A percentile compares a stretch with the other conserved stretches of the same genome.
Evolutionary conservation across 2,329 filamentous ascomycete genomes (phyloP).

Genomic region (Diaporthe sp.): DNA sequence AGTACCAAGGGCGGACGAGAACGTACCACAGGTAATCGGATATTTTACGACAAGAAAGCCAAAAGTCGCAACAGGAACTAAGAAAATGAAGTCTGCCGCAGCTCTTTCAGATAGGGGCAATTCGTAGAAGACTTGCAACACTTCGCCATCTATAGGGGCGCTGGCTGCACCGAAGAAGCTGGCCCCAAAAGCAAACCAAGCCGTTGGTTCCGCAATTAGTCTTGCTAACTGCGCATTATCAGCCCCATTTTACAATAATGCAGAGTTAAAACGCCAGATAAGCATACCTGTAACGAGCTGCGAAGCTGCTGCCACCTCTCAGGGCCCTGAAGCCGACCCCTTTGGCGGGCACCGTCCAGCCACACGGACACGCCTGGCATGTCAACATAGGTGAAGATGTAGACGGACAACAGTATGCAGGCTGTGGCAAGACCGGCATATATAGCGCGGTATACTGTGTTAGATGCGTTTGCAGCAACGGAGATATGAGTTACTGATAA

Average conservation of each 20-base stretch:
- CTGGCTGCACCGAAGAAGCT: background rate
- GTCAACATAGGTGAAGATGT: background rate
- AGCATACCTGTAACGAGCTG: too few species aligned
- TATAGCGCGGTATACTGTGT: background rate
- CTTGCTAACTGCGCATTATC: too few species aligned
- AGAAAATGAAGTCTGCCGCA: background rate
- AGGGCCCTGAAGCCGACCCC: too few species aligned
- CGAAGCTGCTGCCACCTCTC: too few species aligned
- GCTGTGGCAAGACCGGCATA: background rate
- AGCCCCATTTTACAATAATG: too few species aligned
- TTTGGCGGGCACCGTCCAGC: too few species aligned
- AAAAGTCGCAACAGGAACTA: background rate
- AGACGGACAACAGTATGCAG: background rate
- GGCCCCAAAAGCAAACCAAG: background rate
- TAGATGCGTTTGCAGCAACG: too few species aligned
- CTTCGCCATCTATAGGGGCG: background rate
- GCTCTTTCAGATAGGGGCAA: too few species aligned
- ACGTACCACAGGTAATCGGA: background rate
- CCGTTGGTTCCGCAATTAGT: too few species aligned
- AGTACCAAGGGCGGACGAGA: background rate
- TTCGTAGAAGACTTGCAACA: too few species aligned
- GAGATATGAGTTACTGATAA: background rate
- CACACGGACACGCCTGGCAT: background rate
- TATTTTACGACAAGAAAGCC: background rate
- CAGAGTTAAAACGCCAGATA: too few species aligned